phyloP scores from a whole-genome alignment of 208 protist species.

The Tritrichomonas musculus region DNA sequence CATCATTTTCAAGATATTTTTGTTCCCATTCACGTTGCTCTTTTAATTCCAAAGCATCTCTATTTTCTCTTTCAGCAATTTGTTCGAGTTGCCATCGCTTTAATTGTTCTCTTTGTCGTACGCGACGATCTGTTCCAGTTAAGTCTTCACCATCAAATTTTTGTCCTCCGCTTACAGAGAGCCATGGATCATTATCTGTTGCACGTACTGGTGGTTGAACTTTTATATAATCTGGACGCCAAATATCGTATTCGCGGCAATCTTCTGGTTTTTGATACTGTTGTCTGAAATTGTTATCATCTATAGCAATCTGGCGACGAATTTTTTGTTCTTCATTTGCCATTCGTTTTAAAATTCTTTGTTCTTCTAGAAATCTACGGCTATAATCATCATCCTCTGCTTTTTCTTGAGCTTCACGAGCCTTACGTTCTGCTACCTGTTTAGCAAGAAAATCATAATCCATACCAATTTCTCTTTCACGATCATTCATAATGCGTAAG shows the following conservation, averaged over 20 bases:
- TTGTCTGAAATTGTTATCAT: not conserved
- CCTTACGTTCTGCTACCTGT: not conserved
- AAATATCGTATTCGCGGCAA: not conserved
- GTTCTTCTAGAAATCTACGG: not conserved
- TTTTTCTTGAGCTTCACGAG: not conserved
- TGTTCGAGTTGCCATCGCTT: not conserved
- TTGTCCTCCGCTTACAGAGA: not conserved
- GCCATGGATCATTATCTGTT: not conserved
- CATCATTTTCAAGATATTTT: not conserved
- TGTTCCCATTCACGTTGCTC: not conserved
- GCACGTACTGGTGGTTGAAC: not conserved
- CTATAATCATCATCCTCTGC: not conserved
- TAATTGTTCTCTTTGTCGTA: not conserved
- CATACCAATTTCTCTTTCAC: not conserved
- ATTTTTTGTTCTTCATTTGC: not conserved
- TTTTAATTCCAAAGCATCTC: not conserved
- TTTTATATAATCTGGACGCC: not conserved
- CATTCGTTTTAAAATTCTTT: not conserved
- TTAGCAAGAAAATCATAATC: not conserved
- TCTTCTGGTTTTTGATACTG: not conserved
- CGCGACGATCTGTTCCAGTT: not conserved
- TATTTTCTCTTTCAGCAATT: not conserved
- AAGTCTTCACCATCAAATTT: constrained; percentile 15
- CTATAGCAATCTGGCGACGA: not conserved
- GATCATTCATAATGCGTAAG: not conserved